Evolutionary conservation across 768 basidiomycete species (phyloP).

Genomic region (Coprinopsis marcescibilis): DNA sequence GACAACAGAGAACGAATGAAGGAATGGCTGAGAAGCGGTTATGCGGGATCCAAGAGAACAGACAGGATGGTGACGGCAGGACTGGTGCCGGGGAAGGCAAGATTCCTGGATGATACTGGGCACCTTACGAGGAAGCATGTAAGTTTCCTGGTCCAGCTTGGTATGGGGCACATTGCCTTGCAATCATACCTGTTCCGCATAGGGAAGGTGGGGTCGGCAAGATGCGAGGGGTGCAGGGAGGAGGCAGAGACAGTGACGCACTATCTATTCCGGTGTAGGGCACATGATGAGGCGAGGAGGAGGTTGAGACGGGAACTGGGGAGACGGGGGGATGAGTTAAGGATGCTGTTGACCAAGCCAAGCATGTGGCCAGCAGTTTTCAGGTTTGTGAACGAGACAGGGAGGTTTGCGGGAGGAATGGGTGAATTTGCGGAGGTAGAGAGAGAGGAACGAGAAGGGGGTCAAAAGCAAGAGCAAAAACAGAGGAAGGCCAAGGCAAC

Average conservation of each 20-base stretch:
- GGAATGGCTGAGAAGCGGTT: neutral
- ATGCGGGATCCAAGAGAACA: neutral
- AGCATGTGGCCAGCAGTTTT: no score
- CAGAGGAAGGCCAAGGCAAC: no score
- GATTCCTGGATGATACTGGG: neutral
- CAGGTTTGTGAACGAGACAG: no score
- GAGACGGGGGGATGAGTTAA: no score
- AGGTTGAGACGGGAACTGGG: neutral
- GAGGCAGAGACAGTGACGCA: neutral
- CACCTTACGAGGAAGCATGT: neutral
- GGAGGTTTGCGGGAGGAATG: no score
- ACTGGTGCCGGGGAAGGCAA: neutral
- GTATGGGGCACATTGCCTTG: slow-evolving; percentile 4
- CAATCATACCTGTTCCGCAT: slow-evolving; percentile 1
- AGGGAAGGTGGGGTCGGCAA: slow-evolving; percentile 2
- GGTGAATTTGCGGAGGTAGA: no score
- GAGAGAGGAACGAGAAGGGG: no score
- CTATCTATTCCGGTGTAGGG: neutral
- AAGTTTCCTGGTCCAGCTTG: neutral
- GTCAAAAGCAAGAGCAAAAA: no score
- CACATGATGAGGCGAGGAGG: neutral
- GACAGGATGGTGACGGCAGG: neutral
- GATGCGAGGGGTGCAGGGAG: neutral
- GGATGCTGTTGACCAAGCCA: no score
- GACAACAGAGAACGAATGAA: no score